These are phyloP conservation scores for Amaranthus hypochondriacus DNA, from an alignment of 148 eudicot species.

Conservation along the genomic window DNA sequence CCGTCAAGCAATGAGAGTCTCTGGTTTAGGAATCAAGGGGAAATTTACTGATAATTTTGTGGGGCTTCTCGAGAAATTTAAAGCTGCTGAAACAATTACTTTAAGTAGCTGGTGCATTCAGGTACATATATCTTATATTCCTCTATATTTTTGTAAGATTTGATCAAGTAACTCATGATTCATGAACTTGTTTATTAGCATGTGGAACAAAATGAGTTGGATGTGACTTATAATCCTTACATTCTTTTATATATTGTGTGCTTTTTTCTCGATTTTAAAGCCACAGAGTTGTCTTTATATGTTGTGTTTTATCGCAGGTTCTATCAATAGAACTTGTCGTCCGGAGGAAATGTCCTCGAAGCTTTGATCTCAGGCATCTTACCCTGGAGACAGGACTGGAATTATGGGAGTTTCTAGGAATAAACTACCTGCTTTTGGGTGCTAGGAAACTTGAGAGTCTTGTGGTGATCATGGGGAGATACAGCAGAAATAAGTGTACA, in stretches of 20 bases:
- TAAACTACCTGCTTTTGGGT: slow-evolving; percentile 2
- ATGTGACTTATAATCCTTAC: not conserved
- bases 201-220: not conserved
- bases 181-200: not conserved
- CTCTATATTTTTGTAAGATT: not conserved
- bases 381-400: slow-evolving; percentile 5
- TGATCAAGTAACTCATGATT: not conserved
- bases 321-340: not conserved
- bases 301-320: not conserved
- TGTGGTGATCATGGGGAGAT: slow-evolving; percentile 1
- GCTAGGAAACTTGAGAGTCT: not conserved
- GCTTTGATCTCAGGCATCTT: not conserved
- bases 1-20: slow-evolving; percentile 5
- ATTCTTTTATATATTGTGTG: not conserved
- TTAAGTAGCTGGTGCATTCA: slow-evolving; percentile 20
- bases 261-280: not conserved
- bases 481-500: not conserved
- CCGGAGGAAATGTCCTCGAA: not conserved
- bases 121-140: not conserved
- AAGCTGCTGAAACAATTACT: not conserved
- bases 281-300: not conserved
- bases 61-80: slow-evolving; percentile 1
- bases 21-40: not conserved
- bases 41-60: not conserved
- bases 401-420: not conserved